Conservation (phyloP, 495 filamentous ascomycete genomes). For the Xylaria castorea region DNA sequence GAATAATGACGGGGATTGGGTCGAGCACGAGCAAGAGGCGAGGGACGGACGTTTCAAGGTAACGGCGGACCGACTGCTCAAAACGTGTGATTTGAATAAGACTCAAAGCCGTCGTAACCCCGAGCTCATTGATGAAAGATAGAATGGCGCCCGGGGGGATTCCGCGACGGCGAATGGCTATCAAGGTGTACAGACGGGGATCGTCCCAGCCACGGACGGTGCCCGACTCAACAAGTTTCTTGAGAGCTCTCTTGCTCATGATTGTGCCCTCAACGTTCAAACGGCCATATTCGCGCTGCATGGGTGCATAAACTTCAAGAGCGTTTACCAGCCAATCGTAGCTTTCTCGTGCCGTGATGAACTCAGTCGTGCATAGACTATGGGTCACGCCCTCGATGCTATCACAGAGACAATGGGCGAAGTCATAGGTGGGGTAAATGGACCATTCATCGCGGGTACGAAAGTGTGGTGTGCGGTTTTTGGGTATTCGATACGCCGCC, state of each 20-base stretch:
- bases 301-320: slow-evolving; percentile 76
- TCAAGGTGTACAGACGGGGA: slow-evolving; percentile 87
- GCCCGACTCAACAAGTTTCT: slow-evolving; percentile 73
- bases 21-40: slow-evolving; percentile 87
- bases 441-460: slow-evolving; percentile 77
- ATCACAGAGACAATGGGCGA: slow-evolving; percentile 88
- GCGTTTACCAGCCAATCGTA: slow-evolving; percentile 85
- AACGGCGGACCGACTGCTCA: slow-evolving; percentile 78
- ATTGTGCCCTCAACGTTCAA: slow-evolving; percentile 83
- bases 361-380: slow-evolving; percentile 89
- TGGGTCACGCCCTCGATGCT: slow-evolving; percentile 86
- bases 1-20: slow-evolving; percentile 78
- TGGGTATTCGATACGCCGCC: slow-evolving; percentile 71
- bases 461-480: slow-evolving; percentile 65
- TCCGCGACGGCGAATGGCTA: slow-evolving; percentile 80
- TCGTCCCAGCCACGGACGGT: slow-evolving; percentile 88
- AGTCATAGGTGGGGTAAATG: slow-evolving; percentile 92
- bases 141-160: slow-evolving; percentile 87
- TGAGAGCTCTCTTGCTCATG: slow-evolving; percentile 82
- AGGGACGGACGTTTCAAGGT: slow-evolving; percentile 84
- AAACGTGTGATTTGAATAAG: slow-evolving; percentile 77
- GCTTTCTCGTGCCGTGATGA: slow-evolving; percentile 73
- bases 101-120: slow-evolving; percentile 77
- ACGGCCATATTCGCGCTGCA: slow-evolving; percentile 67
- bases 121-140: slow-evolving; percentile 85